These are phyloP conservation scores for Colletotrichum caudatum DNA, from an alignment of 2,329 filamentous ascomycete species.

Conservation along the genomic window DNA sequence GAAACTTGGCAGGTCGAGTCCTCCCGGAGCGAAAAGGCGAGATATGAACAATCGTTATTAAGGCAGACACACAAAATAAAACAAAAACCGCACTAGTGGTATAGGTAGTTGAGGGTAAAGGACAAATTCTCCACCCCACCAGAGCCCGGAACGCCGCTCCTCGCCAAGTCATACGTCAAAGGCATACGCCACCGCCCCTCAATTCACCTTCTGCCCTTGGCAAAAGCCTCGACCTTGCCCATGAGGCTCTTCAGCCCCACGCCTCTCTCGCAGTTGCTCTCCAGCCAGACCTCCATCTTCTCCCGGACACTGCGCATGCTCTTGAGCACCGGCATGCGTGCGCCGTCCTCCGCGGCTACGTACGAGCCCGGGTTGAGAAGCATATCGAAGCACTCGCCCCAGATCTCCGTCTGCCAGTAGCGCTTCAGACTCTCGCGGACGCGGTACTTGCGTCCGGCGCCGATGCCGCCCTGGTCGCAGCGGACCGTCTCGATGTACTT, in stretches of 20 bases:
- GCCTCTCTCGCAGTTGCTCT: slow-evolving; percentile 84
- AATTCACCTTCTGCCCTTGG: slow-evolving; percentile 51
- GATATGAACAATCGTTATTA: background rate
- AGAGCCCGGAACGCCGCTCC: slow-evolving; percentile 25
- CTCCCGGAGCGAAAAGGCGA: background rate
- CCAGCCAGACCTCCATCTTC: slow-evolving; percentile 87
- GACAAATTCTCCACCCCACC: background rate
- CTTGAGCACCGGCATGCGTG: slow-evolving; percentile 78
- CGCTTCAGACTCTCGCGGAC: slow-evolving; percentile 88
- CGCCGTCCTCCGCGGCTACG: slow-evolving; percentile 72
- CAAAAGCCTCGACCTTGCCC: slow-evolving; percentile 69
- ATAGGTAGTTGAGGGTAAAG: slow-evolving; percentile 21
- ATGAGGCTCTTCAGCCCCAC: slow-evolving; percentile 78
- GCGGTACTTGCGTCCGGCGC: slow-evolving; percentile 77
- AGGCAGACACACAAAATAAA: background rate
- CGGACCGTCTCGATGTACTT: slow-evolving; percentile 89
- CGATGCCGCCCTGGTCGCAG: slow-evolving; percentile 65
- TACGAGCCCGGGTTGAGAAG: slow-evolving; percentile 84
- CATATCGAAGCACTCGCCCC: slow-evolving; percentile 84
- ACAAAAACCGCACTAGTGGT: slow-evolving; percentile 34
- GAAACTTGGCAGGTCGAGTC: background rate
- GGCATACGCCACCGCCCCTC: too few species aligned
- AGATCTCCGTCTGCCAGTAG: slow-evolving; percentile 97
- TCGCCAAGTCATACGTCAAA: slow-evolving; percentile 29
- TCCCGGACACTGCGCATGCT: slow-evolving; percentile 77